These are phyloP conservation scores for Saccharum spontaneum DNA, from an alignment of 176 grass and related monocot genomes.

Conservation along the genomic window DNA sequence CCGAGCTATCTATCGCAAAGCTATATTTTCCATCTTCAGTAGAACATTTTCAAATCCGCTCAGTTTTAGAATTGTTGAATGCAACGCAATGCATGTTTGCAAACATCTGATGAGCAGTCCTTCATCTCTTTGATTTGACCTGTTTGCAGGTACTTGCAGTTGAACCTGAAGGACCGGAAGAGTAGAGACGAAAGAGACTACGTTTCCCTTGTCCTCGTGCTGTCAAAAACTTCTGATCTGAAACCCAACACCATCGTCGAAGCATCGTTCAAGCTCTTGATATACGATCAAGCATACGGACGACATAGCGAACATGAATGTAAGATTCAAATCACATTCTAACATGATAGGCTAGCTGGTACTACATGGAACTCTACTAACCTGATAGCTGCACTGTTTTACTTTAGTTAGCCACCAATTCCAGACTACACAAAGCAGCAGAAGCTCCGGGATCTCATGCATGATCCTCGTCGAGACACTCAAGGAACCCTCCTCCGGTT, in stretches of 20 bases:
- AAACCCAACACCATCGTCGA: not conserved
- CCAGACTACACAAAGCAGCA: not conserved
- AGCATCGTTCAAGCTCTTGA: constrained; percentile 22
- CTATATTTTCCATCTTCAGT: not conserved
- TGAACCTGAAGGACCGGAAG: constrained; percentile 6
- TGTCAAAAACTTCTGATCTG: not conserved
- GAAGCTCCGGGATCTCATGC: not conserved
- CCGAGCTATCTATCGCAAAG: not conserved
- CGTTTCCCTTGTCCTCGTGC: not conserved
- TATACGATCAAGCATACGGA: constrained; percentile 4
- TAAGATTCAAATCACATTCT: not conserved
- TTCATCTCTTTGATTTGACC: not conserved
- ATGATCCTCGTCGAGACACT: constrained; percentile 20
- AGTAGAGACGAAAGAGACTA: not conserved
- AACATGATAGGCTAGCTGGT: not conserved
- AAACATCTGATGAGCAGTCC: not conserved
- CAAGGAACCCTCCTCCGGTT: not conserved
- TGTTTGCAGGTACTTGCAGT: constrained; percentile 26
- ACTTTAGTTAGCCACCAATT: no score
- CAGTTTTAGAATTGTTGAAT: not conserved
- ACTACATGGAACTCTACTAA: not conserved
- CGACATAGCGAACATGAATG: not conserved
- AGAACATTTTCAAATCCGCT: not conserved
- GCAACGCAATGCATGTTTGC: not conserved
- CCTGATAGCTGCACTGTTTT: no score